Evolutionary conservation across 345 rosid genomes (phyloP), one percentile per base, ranked within the genome.

Genomic region (Excoecaria cochinchinensis): DNA sequence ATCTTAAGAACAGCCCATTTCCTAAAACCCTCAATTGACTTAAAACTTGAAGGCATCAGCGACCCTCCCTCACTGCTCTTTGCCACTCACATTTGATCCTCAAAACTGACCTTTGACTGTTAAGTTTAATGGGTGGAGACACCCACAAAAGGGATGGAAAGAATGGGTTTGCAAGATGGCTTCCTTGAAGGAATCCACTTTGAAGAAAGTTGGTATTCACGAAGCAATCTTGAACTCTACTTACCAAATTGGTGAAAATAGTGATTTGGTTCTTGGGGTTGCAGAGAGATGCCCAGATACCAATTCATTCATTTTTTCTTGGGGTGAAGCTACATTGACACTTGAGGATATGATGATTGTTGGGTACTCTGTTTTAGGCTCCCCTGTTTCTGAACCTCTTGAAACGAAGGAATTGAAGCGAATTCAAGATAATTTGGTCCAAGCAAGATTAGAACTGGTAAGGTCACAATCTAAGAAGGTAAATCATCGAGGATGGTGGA

Each of bases 241-340:
- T 14, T 82, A 81, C 19, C 12, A 68, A 42, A 74, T 89, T 11
- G 31, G 38, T 21, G 79, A 69, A 60, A 59, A 87, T 4, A 36
- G 39, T 6, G 85, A 74, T 65, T 72, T 89, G 78, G 17, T 89
- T 48, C 56, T 80, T 58, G 84, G 76, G 4, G 61, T 89, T 71
- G 82, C 80, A 2, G 89, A 89, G 83, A 89, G 66, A 80, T 87
- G 86, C 36, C 21, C 81, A 1, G 81, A 84, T 48, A 87, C 90
- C 19, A 89, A 19, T 44, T 71, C 86, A 0, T 87, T 89, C 66
- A 74, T 85, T 16, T 87, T 85, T 22, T 21, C 81, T 16, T 89
- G 93, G 93, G 93, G 91, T 0, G 90, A 87, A 82, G 87, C 89
- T 5, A 87, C 88, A 3, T 2, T 89, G 31, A 84, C 90, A 0